phyloP scores from a whole-genome alignment of 345 rosid genomes.

The Hibiscus trionum region DNA sequence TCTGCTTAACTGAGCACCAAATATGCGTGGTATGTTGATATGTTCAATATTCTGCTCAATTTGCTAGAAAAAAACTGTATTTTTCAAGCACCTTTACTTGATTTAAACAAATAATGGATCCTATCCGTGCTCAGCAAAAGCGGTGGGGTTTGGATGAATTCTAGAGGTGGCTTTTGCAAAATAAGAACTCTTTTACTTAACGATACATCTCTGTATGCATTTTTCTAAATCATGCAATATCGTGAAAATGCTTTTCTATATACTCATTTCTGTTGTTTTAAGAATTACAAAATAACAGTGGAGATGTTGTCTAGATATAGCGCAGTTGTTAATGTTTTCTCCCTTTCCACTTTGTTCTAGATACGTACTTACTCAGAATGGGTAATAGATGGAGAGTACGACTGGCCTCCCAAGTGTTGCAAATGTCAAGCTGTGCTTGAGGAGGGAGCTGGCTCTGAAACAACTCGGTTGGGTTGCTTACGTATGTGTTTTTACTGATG shows the following conservation, averaged over 20 bases:
- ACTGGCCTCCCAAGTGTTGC: slow-evolving; percentile 40
- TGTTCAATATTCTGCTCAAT: slow-evolving; percentile 5
- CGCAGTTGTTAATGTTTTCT: not conserved
- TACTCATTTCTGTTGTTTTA: too few species aligned
- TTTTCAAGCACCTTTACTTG: too few species aligned
- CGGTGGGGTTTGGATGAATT: not conserved
- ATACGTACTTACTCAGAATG: slow-evolving; percentile 96
- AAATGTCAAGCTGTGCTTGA: slow-evolving; percentile 60
- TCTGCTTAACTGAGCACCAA: slow-evolving; percentile 93
- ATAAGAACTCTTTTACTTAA: too few species aligned
- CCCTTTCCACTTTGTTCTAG: slow-evolving; percentile 28
- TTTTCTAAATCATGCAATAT: too few species aligned
- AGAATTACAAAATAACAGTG: too few species aligned
- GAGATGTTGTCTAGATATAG: not conserved
- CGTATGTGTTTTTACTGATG: slow-evolving; percentile 53
- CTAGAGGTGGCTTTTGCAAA: not conserved
- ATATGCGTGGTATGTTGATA: slow-evolving; percentile 91
- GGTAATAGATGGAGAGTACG: slow-evolving; percentile 99
- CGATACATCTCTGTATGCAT: too few species aligned
- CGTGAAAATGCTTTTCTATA: too few species aligned
- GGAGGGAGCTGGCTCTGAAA: slow-evolving; percentile 57
- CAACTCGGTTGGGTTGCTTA: slow-evolving; percentile 94
- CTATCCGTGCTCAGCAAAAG: too few species aligned
- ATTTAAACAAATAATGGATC: too few species aligned
- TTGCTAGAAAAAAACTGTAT: too few species aligned